Conservation (phyloP, 306 rosid genomes). For the Elaeagnus macrophylla region DNA sequence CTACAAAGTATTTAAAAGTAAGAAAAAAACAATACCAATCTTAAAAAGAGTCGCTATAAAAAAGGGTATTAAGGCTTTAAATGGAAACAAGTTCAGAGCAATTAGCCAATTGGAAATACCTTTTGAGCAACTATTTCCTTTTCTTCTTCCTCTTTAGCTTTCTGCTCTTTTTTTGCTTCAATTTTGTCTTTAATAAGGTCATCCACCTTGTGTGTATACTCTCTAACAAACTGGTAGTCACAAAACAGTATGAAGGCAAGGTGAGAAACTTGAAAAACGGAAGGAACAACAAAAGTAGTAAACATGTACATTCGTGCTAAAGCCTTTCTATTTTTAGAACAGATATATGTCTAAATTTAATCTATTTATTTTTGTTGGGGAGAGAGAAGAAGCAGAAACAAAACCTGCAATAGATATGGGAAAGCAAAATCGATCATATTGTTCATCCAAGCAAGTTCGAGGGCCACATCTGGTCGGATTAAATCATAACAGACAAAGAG, state of each 20-base stretch:
- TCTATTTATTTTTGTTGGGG: too few relatives aligned
- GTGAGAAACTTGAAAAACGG: neutral
- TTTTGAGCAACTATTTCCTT: slow-evolving; percentile 81
- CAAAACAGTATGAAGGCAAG: slow-evolving; percentile 2
- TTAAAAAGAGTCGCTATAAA: too few relatives aligned
- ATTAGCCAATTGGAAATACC: slow-evolving; percentile 29
- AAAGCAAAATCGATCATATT: too few relatives aligned
- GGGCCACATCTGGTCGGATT: slow-evolving; percentile 75
- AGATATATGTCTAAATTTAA: too few relatives aligned
- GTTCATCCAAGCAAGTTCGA: slow-evolving; percentile 98
- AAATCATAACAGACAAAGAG: slow-evolving; percentile 95
- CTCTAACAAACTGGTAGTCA: slow-evolving; percentile 63
- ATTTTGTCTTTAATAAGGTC: slow-evolving; percentile 83
- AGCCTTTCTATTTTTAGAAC: too few relatives aligned
- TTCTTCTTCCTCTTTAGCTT: slow-evolving; percentile 75
- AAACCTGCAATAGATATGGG: slow-evolving; percentile 87
- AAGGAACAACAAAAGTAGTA: neutral
- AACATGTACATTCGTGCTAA: too few relatives aligned
- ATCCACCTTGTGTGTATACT: slow-evolving; percentile 87
- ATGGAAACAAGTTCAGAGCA: neutral
- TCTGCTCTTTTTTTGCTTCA: slow-evolving; percentile 63
- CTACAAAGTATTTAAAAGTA: too few relatives aligned
- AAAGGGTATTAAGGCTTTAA: too few relatives aligned
- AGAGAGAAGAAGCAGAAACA: neutral
- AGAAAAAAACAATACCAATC: too few relatives aligned